Conservation (phyloP, 345 rosid genomes). For the Syzygium oleosum region DNA sequence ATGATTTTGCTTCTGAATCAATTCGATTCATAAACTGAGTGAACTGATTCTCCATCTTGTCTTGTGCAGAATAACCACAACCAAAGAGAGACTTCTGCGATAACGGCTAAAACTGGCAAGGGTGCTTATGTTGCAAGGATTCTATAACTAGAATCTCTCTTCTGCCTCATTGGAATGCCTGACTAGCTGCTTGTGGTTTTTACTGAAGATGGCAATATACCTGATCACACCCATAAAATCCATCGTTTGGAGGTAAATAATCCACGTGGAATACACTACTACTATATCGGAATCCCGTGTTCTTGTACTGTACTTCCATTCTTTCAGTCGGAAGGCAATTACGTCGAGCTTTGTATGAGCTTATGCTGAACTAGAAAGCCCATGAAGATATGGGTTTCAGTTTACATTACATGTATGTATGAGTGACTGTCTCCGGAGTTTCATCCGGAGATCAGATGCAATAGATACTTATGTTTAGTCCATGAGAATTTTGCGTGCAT, state of each 20-base stretch:
- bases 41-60: background rate
- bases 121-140: background rate
- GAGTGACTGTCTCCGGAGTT: background rate
- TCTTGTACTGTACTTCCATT: background rate
- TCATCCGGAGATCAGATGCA: background rate
- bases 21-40: background rate
- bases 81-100: background rate
- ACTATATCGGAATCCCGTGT: background rate
- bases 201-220: background rate
- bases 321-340: background rate
- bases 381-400: background rate
- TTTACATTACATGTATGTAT: background rate
- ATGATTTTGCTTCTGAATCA: background rate
- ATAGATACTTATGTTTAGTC: background rate
- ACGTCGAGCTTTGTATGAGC: background rate
- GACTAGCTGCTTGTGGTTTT: background rate
- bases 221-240: background rate
- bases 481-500: background rate
- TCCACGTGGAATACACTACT: background rate
- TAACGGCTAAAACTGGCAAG: background rate
- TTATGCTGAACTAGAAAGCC: background rate
- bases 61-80: background rate
- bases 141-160: background rate
- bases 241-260: background rate
- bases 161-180: background rate